A percentile compares a stretch with the other conserved stretches of the same genome.
phyloP scores from a whole-genome alignment of 1,284 basidiomycete genomes.

The Cryptococcus hybrid region DNA sequence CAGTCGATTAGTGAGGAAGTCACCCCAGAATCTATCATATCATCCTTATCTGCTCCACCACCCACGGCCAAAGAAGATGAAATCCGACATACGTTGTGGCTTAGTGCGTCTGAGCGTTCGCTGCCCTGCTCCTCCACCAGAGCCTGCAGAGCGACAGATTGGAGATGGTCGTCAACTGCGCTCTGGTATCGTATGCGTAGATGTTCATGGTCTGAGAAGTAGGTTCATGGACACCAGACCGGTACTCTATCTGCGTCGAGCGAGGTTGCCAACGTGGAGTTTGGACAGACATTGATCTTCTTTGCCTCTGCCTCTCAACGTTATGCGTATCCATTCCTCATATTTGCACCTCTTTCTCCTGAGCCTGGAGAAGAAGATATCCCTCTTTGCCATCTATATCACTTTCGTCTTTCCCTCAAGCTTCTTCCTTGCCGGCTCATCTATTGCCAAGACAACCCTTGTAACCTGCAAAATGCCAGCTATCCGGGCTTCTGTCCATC shows the following conservation, averaged over 20 bases:
- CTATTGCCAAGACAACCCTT: constrained; percentile 22
- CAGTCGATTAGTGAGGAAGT: background rate
- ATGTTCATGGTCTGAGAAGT: constrained; percentile 34
- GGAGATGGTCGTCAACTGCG: constrained; percentile 45
- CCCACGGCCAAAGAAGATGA: background rate
- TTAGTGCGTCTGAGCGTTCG: constrained; percentile 44
- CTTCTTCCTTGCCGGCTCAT: constrained; percentile 4
- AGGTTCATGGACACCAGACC: constrained; percentile 5
- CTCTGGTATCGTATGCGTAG: constrained; percentile 47
- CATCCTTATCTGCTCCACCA: background rate
- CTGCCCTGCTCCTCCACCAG: constrained; percentile 44
- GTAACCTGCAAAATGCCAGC: constrained; percentile 60
- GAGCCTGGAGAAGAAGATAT: constrained; percentile 31
- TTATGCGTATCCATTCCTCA: constrained; percentile 36
- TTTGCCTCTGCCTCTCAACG: constrained; percentile 41
- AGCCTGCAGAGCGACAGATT: constrained; percentile 31
- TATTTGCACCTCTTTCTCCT: constrained; percentile 39
- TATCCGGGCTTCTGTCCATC: constrained; percentile 60
- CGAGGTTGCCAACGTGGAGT: constrained; percentile 18
- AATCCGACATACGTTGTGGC: constrained; percentile 24
- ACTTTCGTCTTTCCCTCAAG: constrained; percentile 26
- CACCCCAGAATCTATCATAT: constrained; percentile 23
- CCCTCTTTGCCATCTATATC: constrained; percentile 50
- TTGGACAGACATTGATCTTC: constrained; percentile 43
- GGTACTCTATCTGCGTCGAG: background rate